These are phyloP conservation scores for Eucalyptus marginata DNA, from an alignment of 345 rosid species.

Conservation along the genomic window DNA sequence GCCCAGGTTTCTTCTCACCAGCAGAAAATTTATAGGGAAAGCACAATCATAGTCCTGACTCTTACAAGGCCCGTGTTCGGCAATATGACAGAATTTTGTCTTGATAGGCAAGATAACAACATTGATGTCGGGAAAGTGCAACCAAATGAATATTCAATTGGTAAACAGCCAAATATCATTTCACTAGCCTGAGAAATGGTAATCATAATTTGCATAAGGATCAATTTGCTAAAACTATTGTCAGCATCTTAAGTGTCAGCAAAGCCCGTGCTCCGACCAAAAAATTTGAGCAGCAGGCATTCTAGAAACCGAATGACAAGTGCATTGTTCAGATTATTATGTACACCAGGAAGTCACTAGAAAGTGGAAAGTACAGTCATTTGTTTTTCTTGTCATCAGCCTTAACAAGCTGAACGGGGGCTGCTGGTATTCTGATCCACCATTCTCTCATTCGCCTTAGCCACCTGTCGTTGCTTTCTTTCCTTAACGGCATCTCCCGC, in stretches of 20 bases:
- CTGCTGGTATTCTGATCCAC: conserved; percentile 93
- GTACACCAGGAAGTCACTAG: neutral
- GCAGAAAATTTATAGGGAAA: neutral
- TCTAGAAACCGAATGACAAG: neutral
- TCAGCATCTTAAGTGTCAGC: neutral
- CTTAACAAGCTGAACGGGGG: conserved; percentile 64
- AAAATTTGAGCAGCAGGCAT: neutral
- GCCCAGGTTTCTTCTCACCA: neutral
- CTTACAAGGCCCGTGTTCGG: neutral
- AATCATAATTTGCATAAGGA: neutral
- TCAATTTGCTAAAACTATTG: neutral
- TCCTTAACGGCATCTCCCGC: conserved; percentile 62
- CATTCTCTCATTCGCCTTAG: conserved; percentile 77
- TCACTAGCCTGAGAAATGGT: neutral
- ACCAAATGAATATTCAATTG: neutral
- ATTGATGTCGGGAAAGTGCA: neutral
- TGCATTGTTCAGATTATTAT: neutral
- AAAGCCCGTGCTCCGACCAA: neutral
- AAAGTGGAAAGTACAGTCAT: neutral
- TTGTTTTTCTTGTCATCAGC: conserved; percentile 62
- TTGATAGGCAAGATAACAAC: neutral
- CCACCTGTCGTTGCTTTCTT: conserved; percentile 55
- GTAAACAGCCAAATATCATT: neutral
- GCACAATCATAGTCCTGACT: neutral
- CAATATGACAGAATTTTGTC: neutral